Base-by-base conservation (phyloP, 306 rosid genomes). In the Sesbania bispinosa region DNA sequence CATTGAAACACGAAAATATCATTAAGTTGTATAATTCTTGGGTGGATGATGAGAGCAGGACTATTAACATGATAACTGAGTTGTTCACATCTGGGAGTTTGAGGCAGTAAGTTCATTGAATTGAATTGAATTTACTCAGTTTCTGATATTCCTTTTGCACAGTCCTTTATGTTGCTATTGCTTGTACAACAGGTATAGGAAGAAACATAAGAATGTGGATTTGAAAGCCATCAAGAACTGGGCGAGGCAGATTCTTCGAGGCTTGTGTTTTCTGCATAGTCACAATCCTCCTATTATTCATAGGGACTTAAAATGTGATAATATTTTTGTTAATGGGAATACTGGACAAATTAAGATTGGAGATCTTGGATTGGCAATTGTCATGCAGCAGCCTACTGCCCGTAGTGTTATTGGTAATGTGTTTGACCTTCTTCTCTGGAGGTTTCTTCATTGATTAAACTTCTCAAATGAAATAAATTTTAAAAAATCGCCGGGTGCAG, bases 241-340 rank as follows among this genome's bases (percentile, higher is more conserved):
- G 98, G 97, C 96, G 3, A 88, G 96, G 85, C 96, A 89, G 84
- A 87, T 94, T 78, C 94, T 94, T 39, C 83, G 46, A 13, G 98
- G 98, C 24, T 82, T 94, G 54, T 77, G 82, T 75, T 86, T 83
- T 83, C 83, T 94, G 77, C 98, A 94, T 62, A 24, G 89, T 71
- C 92, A 87, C n/a, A 38, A 66, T 81, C 95, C 98, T 69, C 88
- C 97, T 23, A 82, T 94, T 32, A 83, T 90, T 64, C 98, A 93
- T 15, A 90, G 98, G 86, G 98, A 93, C 78, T 79, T 93, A 50
- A 93, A 93, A 69, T 94, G 97, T 50, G 98, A 94, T 81, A 94
- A 94, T 54, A 79, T 94, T 65, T 90, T 94, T 61, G 89, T 94
- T 48, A 94, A 94, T 59, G 97, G 98, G 50, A 86, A 94, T 47